Evolutionary conservation across 73 alveolate species (phyloP).

Genomic region (Paramecium caudatum): DNA sequence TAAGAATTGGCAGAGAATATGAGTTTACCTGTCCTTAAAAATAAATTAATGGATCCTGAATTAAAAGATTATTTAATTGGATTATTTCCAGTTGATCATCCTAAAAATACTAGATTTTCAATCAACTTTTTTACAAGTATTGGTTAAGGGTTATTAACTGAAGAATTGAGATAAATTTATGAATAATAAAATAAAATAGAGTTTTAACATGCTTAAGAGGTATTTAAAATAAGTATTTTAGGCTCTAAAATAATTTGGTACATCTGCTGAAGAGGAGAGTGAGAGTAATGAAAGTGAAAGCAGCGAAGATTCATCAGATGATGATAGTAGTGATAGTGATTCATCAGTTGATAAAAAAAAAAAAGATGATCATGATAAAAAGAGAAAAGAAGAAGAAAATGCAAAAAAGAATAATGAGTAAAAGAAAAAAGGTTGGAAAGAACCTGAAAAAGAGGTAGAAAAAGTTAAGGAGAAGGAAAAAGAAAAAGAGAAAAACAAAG

Average conservation of each 20-base stretch:
- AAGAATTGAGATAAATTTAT: constrained; percentile 85
- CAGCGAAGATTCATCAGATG: constrained; percentile 28
- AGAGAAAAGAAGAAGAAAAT: background rate
- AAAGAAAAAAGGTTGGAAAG: background rate
- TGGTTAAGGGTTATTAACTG: constrained; percentile 99
- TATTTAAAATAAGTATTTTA: background rate
- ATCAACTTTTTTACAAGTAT: constrained; percentile 98
- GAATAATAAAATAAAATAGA: constrained; percentile 52
- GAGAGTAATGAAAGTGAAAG: background rate
- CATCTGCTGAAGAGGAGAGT: constrained; percentile 9
- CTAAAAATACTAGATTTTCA: constrained; percentile 97
- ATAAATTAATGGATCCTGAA: constrained; percentile 82
- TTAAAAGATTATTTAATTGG: constrained; percentile 89
- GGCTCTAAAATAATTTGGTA: constrained; percentile 28
- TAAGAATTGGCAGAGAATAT: constrained; percentile 90
- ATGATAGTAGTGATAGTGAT: constrained; percentile 42
- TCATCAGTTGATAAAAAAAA: background rate
- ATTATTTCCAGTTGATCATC: constrained; percentile 95
- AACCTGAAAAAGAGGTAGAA: background rate
- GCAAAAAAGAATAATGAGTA: background rate
- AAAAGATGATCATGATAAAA: background rate
- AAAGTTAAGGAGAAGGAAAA: background rate
- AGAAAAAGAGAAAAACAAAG: background rate
- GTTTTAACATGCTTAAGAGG: constrained; percentile 47
- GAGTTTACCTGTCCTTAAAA: constrained; percentile 78